Percentiles rank a stretch among this genome's conserved stretches.
Conservation (phyloP, 2,329 filamentous ascomycete genomes). For the Xylariaceae sp. region DNA sequence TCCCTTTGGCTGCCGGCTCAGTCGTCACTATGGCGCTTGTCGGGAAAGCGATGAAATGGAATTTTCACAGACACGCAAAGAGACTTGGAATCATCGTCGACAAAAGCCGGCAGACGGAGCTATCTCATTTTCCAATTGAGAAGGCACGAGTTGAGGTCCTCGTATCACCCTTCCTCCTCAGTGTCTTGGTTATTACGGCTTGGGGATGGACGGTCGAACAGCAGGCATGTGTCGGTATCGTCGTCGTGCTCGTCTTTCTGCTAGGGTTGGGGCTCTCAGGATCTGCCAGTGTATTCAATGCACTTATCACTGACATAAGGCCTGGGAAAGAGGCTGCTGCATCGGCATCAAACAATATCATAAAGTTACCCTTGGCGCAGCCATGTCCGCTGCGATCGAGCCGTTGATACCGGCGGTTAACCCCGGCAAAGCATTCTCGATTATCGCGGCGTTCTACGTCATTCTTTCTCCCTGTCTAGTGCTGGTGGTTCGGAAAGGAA, state of each 20-base stretch:
- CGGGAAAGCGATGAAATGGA: slow-evolving; percentile 44
- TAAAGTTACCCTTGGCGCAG: slow-evolving; percentile 58
- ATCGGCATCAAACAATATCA: slow-evolving; percentile 59
- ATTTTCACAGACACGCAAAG: slow-evolving; percentile 21
- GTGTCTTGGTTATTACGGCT: slow-evolving; percentile 48
- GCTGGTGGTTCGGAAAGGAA: slow-evolving; percentile 43
- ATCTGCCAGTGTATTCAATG: slow-evolving; percentile 56
- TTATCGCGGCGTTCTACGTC: slow-evolving; percentile 49
- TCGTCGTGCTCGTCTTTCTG: slow-evolving; percentile 53
- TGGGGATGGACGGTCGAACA: slow-evolving; percentile 56
- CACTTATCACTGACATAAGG: slow-evolving; percentile 59
- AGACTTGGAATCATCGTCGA: slow-evolving; percentile 12
- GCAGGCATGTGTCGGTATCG: slow-evolving; percentile 46
- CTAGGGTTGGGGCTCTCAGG: slow-evolving; percentile 54
- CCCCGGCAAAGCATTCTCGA: slow-evolving; percentile 56
- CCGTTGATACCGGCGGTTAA: slow-evolving; percentile 53
- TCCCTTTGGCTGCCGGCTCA: slow-evolving; percentile 50
- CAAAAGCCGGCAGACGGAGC: slow-evolving; percentile 15
- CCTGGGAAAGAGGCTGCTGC: slow-evolving; percentile 56
- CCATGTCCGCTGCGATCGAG: slow-evolving; percentile 55
- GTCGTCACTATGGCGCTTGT: slow-evolving; percentile 43
- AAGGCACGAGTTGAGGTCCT: slow-evolving; percentile 18
- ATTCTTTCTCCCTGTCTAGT: slow-evolving; percentile 45
- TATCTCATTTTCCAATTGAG: slow-evolving; percentile 20
- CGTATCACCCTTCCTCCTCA: slow-evolving; percentile 44